Base-by-base conservation (phyloP, 345 rosid genomes). In the Schrenkiella parvula region DNA sequence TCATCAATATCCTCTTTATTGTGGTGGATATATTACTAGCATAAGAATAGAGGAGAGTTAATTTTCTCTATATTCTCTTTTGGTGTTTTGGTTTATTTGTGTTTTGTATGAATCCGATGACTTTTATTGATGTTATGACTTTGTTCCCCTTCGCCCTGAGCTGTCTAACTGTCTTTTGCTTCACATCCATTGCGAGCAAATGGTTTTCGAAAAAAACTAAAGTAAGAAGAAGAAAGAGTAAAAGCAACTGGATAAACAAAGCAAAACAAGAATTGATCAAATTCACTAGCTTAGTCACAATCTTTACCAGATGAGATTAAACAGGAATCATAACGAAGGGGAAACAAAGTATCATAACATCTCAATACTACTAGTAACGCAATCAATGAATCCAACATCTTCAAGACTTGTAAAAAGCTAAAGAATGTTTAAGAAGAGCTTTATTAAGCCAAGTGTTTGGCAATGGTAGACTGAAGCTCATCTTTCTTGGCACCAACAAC, bases 401-500 rank as follows among this genome's bases (percentile, higher is more conserved):
- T 9, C 1, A 28, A 58, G 12, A 53, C 58, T 26, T 7, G 35
- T n/a, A 26, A 53, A 31, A 28, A 14, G 44, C 17, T 4, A 14
- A 59, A 37, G 3, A 37, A 14, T 3, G 25, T 29, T 17, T 50
- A 35, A 9, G 26, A 46, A 62, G 8, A 17, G 15, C 39, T 29
- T 9, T 8, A 9, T 43, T 26, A 71, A 38, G 84, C 80, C 79
- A 75, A 6, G 74, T 89, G 93, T 84, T 86, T 90, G 14, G 80
- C 71, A 34, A 89, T 77, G 37, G 88, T 80, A 78, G 70, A 75
- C 76, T 84, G 82, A 74, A 93, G 85, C 23, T 89, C 88, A 4
- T 88, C 91, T 75, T 89, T 93, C 85, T 76, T 83, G 15, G 96
- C 91, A 8, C 91, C 96, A 8, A 88, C 88, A 57, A 90, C 87